Evolutionary conservation across 176 grass and related monocot genomes (phyloP).

Genomic region (Avena sativa): DNA sequence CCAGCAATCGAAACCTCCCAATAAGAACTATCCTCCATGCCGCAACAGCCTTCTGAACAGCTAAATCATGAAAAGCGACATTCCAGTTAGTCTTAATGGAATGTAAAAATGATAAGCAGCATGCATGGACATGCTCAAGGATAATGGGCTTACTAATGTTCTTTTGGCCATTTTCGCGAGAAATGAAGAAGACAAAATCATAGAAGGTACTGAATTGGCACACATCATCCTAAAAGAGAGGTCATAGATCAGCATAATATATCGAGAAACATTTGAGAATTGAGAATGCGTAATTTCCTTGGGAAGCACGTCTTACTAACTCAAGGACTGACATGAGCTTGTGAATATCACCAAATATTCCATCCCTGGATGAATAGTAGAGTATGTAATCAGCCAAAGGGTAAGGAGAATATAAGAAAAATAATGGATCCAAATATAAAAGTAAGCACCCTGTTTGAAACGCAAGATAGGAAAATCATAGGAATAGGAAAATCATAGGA

Average conservation of each 20-base stretch:
- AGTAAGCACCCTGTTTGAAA: background rate
- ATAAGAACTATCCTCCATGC: conserved; percentile 87
- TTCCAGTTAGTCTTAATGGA: conserved; percentile 46
- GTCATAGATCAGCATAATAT: conserved; percentile 36
- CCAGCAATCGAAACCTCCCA: conserved; percentile 86
- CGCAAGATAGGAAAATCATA: too few relatives aligned
- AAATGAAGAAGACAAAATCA: conserved; percentile 95
- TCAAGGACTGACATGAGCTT: conserved; percentile 79
- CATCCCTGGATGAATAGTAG: conserved; percentile 65
- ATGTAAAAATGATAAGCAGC: conserved; percentile 37
- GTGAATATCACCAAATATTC: conserved; percentile 62
- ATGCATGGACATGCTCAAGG: conserved; percentile 28
- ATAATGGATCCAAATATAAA: background rate
- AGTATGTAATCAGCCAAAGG: conserved; percentile 41
- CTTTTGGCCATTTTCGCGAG: conserved; percentile 92
- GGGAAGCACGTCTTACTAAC: conserved; percentile 58
- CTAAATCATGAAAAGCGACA: conserved; percentile 53
- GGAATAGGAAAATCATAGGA: too few relatives aligned
- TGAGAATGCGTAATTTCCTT: conserved; percentile 30
- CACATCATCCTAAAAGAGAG: conserved; percentile 68
- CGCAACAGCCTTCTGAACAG: conserved; percentile 75
- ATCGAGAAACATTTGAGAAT: conserved; percentile 32
- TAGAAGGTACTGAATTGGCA: conserved; percentile 80
- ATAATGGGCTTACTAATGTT: conserved; percentile 77
- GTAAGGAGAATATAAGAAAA: background rate